Evolutionary conservation across 2,329 filamentous ascomycete genomes (phyloP).

Genomic region (Pseudomassariella vexata): DNA sequence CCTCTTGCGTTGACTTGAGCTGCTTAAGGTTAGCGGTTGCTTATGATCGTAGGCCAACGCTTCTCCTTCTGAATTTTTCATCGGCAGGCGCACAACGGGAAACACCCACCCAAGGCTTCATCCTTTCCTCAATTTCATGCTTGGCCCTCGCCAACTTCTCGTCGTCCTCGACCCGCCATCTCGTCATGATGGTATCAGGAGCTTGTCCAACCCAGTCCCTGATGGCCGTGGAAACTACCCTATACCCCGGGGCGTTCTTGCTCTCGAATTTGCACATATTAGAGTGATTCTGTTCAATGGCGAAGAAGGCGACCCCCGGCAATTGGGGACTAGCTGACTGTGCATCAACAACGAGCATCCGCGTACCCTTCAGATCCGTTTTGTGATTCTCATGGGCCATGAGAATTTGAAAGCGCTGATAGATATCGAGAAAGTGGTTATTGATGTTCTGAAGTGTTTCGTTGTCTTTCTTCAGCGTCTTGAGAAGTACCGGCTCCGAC

Average conservation of each 20-base stretch:
- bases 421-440: conserved; percentile 64
- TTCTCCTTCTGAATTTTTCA: too few relatives aligned
- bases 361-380: conserved; percentile 61
- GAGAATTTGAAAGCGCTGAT: conserved; percentile 65
- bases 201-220: conserved; percentile 49
- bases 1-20: conserved; percentile 21
- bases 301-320: conserved; percentile 65
- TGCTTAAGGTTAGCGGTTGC: conserved; percentile 12
- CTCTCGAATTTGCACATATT: conserved; percentile 40
- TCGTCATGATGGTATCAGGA: conserved; percentile 43
- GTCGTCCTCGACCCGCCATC: conserved; percentile 57
- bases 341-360: conserved; percentile 61
- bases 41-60: neutral
- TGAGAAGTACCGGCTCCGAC: conserved; percentile 61
- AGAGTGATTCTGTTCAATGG: conserved; percentile 41
- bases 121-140: conserved; percentile 39
- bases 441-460: conserved; percentile 73
- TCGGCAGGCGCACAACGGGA: too few relatives aligned
- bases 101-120: conserved; percentile 32
- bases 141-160: conserved; percentile 38
- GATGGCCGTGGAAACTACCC: conserved; percentile 42
- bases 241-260: conserved; percentile 59
- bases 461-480: conserved; percentile 66
- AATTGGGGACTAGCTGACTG: conserved; percentile 63
- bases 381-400: conserved; percentile 73